Base-by-base conservation (phyloP, 169 alveolate genomes). In the Toxoplasma gondii region DNA sequence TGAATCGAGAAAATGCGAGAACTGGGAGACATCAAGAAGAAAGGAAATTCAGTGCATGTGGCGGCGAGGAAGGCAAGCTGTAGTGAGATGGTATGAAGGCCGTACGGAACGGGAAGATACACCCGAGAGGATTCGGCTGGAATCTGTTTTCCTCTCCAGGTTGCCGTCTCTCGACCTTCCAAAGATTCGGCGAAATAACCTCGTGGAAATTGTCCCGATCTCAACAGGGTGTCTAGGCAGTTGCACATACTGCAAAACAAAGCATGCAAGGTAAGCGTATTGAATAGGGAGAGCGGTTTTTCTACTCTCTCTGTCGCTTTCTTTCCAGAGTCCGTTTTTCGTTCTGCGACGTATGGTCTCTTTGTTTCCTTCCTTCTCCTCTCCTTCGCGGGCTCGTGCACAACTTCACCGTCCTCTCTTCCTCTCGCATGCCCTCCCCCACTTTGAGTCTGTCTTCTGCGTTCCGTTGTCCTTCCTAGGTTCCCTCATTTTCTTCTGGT, bases 171-270 rank as follows among this genome's bases (percentile, higher is more conserved):
- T 99, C 87, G 99, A 98, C 81, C 96, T 99, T 87, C 99, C 99
- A 38, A 99, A 99, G 96, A 99, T 99, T n/a, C 96, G 99, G 74
- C 97, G 98, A 91, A 99, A 99, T 94, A 97, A 97, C 88, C 97
- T 96, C 74, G 97, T 99, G 39, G 99, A 99, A 96, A 99, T 98
- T 45, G 97, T 98, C 92, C 98, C 99, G 39, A 96, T 99, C 92
- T 98, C 98, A 92, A 98, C 99, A 49, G 99, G 99, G n/a, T 99
- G 99, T 87, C 97, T 99, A 39, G 99, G 99, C 78, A 97, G 98
- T 91, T 99, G 99, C 96, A 99, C 99, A 22, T 99, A 98, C 95
- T 99, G 99, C 97, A 99, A 99, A 94, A 99, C 99, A 43, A 98
- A 98, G 96, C 99, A 98, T 95, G 99, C 99, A n/a, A 93, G 97